Conservation (phyloP, 345 rosid genomes). For the Bretschneidera sinensis region DNA sequence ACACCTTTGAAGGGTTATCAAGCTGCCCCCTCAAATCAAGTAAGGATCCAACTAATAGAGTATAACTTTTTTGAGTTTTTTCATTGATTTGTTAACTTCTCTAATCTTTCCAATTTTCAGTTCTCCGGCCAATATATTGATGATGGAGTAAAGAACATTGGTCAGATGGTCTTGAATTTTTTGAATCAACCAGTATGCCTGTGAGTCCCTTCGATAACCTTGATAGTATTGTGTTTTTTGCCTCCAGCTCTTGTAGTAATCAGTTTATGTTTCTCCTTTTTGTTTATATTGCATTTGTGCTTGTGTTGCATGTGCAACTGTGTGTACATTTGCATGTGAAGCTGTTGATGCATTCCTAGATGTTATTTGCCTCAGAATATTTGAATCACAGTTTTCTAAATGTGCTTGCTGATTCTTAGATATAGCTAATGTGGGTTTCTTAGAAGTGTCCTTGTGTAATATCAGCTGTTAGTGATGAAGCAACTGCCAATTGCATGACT, state of each 20-base stretch:
- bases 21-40: conserved; percentile 53
- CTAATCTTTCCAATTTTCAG: conserved; percentile 29
- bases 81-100: background rate
- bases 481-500: background rate
- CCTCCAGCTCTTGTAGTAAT: background rate
- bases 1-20: conserved; percentile 43
- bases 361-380: too few relatives aligned
- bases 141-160: conserved; percentile 33
- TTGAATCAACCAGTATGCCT: conserved; percentile 54
- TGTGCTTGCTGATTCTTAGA: background rate
- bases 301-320: background rate
- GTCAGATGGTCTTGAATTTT: conserved; percentile 46
- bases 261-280: background rate
- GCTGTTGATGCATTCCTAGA: background rate
- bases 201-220: conserved; percentile 46
- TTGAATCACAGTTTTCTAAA: background rate
- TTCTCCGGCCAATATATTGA: conserved; percentile 32
- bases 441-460: background rate
- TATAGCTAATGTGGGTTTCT: too few relatives aligned
- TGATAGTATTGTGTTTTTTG: background rate
- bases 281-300: background rate
- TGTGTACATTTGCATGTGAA: background rate
- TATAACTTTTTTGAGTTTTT: background rate
- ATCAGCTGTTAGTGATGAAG: background rate
- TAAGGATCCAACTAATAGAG: conserved; percentile 17